Base-by-base conservation (phyloP, 2,329 filamentous ascomycete genomes). In the Dactylellina haptotyla region DNA sequence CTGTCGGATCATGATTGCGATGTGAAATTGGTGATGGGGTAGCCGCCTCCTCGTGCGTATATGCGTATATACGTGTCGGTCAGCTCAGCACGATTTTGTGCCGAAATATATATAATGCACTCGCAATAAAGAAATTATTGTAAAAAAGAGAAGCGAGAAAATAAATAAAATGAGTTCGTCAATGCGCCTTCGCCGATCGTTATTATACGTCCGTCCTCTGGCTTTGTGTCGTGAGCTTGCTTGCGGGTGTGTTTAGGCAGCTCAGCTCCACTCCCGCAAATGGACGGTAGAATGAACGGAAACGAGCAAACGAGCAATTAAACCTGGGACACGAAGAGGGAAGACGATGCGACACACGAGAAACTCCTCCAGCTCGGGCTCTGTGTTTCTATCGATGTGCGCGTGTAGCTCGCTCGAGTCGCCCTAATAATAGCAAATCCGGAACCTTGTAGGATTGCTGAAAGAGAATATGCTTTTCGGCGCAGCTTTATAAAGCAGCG, bases 251-350 rank as follows among this genome's bases (percentile, higher is more conserved):
- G 14, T 41, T 5, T 41, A 28, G 39, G 25, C 26, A 56, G 37
- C 50, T 23, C 30, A 46, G 37, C 28, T 16, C 30, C 50, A 37
- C 28, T 34, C 54, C 67, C 67, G 67, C 46, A 46, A 57, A 30
- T 65, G 43, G 37, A 59, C 67, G 67, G 67, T 32, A 45, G 45
- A 56, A 48, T 65, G 43, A 51, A 59, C 58, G 66, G 66, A 65
- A 63, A 72, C 43, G 50, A 59, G 58, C 54, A 50, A 72, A 59
- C 67, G 65, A 64, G 59, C 67, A 72, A 28, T 72, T 45, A 58
- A 58, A 30, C 48, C 48, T 6, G 45, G 41, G 16, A 53, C 67
- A 45, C 43, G 61, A 64, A 64, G 32, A 65, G 67, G n/a, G 65
- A 72, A 50, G 67, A 34, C 53, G 32, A 72, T 58, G 67, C 67